Evolutionary conservation across 192 early-diverging fungal genomes (phyloP).

Genomic region (Backusella mclennaniae): DNA sequence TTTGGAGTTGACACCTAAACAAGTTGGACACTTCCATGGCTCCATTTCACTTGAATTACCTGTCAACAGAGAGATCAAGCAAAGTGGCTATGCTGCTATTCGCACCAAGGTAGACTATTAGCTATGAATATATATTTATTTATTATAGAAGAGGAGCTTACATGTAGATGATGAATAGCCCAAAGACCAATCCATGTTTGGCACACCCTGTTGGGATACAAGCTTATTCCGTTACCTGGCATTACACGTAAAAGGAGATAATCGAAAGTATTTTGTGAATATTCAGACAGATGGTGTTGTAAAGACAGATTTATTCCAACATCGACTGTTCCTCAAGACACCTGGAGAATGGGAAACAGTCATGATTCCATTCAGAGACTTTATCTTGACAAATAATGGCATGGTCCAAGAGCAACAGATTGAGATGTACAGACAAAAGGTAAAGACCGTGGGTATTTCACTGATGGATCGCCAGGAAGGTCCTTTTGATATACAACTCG

Average conservation of each 20-base stretch:
- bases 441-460: constrained; percentile 90
- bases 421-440: constrained; percentile 77
- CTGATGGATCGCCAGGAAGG: constrained; percentile 79
- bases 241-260: constrained; percentile 77
- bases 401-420: constrained; percentile 84
- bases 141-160: not conserved
- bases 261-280: constrained; percentile 91
- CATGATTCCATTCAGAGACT: constrained; percentile 90
- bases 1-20: constrained; percentile 67
- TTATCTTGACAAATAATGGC: constrained; percentile 89
- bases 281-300: constrained; percentile 83
- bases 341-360: constrained; percentile 93
- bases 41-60: constrained; percentile 79
- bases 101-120: constrained; percentile 60
- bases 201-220: constrained; percentile 81
- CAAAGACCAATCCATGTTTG: constrained; percentile 66
- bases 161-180: constrained; percentile 25
- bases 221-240: constrained; percentile 82
- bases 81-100: constrained; percentile 92
- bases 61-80: constrained; percentile 62
- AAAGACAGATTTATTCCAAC: constrained; percentile 89
- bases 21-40: constrained; percentile 74
- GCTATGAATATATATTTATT: too few species aligned
- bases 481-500: constrained; percentile 85
- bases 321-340: constrained; percentile 81